These are phyloP conservation scores for Tagetes patula DNA, from an alignment of 129 eudicot genomes.

Conservation along the genomic window DNA sequence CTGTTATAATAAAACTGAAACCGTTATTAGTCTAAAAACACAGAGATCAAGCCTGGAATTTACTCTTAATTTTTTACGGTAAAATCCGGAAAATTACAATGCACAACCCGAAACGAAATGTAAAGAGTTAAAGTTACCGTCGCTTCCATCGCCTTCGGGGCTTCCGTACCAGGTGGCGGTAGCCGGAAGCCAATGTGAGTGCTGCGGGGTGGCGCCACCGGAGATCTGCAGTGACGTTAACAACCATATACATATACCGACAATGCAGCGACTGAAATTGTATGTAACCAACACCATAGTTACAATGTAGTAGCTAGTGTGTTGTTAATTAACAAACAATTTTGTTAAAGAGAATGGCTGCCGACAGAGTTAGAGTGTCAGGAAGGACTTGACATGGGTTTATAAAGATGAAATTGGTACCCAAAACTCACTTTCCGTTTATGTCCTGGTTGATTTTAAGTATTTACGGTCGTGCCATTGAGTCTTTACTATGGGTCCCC, in stretches of 20 bases:
- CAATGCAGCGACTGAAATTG: slow-evolving; percentile 24
- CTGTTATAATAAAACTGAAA: too few species aligned
- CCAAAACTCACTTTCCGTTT: neutral
- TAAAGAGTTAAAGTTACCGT: slow-evolving; percentile 38
- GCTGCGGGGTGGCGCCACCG: slow-evolving; percentile 26
- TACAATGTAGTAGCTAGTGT: too few species aligned
- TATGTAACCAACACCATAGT: slow-evolving; percentile 9
- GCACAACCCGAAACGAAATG: too few species aligned
- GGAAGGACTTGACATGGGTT: slow-evolving; percentile 17
- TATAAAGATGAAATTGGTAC: slow-evolving; percentile 13
- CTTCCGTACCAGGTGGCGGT: slow-evolving; percentile 99
- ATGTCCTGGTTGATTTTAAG: slow-evolving; percentile 5
- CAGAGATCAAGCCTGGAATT: too few species aligned
- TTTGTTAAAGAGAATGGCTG: slow-evolving; percentile 6
- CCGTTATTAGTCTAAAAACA: too few species aligned
- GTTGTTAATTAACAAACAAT: neutral
- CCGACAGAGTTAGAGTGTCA: slow-evolving; percentile 35
- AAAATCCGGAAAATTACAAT: too few species aligned
- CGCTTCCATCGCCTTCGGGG: slow-evolving; percentile 93
- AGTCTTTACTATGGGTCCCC: slow-evolving; percentile 36
- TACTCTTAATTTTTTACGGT: too few species aligned
- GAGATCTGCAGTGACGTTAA: slow-evolving; percentile 20
- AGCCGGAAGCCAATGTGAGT: slow-evolving; percentile 76
- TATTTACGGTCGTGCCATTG: slow-evolving; percentile 55
- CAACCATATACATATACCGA: neutral